Percentiles rank a stretch among this genome's conserved stretches.
Conservation (phyloP, 257 asterid genomes). For the Scutellaria minor region DNA sequence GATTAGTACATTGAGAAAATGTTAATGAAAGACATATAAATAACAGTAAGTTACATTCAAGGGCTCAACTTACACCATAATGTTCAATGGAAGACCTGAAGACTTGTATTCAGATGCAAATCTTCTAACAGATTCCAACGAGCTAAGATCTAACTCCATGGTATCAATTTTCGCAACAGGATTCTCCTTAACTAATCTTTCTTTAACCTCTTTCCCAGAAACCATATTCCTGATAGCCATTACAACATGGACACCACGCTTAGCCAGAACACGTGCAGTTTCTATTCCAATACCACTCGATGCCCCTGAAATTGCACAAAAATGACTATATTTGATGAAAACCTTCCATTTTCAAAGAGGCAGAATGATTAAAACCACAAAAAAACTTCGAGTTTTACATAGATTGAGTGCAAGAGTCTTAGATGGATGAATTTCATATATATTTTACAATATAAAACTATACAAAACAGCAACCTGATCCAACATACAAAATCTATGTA, state of each 20-base stretch:
- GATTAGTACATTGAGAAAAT: no score
- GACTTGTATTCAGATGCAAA: conserved; percentile 74
- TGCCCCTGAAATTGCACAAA: conserved; percentile 59
- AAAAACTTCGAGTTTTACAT: no score
- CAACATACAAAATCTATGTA: no score
- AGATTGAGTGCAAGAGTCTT: no score
- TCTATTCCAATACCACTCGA: conserved; percentile 92
- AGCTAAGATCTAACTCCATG: conserved; percentile 85
- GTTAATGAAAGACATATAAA: no score
- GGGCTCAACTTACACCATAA: conserved; percentile 63
- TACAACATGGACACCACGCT: conserved; percentile 77
- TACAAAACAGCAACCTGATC: no score
- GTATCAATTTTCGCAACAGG: conserved; percentile 76
- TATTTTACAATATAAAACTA: no score
- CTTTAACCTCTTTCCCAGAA: conserved; percentile 61
- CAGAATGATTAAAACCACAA: no score
- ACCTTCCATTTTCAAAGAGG: neutral
- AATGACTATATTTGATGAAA: neutral
- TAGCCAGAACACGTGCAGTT: conserved; percentile 84
- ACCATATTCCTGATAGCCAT: conserved; percentile 73
- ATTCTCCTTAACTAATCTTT: conserved; percentile 54
- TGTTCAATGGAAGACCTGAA: conserved; percentile 66
- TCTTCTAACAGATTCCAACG: conserved; percentile 67
- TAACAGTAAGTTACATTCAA: no score
- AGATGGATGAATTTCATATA: no score